Evolutionary conservation across 345 rosid species (phyloP).

Genomic region (Eucalyptus caleyi): DNA sequence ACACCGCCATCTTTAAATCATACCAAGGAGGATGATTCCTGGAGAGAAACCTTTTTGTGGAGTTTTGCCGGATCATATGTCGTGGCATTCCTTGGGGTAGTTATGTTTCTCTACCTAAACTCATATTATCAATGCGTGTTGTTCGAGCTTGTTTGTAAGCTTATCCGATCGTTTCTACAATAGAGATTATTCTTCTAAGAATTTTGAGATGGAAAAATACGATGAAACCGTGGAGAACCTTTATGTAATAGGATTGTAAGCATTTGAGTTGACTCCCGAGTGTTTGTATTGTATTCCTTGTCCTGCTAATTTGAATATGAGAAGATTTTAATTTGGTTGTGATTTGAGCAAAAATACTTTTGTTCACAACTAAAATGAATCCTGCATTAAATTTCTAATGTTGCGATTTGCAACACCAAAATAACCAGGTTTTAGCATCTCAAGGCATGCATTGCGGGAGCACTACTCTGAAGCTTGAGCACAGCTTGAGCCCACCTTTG

Average conservation of each 20-base stretch:
- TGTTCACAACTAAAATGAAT: accelerated
- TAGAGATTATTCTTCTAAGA: too few species aligned
- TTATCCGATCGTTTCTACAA: accelerated
- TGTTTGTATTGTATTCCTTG: background rate
- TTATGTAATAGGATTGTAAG: too few species aligned
- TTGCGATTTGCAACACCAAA: too few species aligned
- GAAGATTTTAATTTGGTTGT: background rate
- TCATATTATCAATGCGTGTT: background rate
- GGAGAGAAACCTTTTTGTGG: background rate
- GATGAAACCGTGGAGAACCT: too few species aligned
- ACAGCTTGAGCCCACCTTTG: too few species aligned
- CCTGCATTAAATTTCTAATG: too few species aligned
- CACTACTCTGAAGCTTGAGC: accelerated
- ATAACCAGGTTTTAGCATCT: accelerated
- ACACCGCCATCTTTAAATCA: background rate
- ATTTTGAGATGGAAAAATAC: too few species aligned
- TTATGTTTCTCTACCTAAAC: background rate
- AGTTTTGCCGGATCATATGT: background rate
- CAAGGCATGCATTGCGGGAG: too few species aligned
- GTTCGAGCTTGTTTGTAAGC: background rate
- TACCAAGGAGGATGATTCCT: background rate
- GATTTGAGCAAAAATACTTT: background rate
- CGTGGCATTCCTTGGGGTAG: background rate
- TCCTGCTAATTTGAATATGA: background rate
- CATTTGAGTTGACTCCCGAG: background rate